These are phyloP conservation scores for Astrothelium subdiscretum DNA, from an alignment of 495 filamentous ascomycete genomes.

Conservation along the genomic window DNA sequence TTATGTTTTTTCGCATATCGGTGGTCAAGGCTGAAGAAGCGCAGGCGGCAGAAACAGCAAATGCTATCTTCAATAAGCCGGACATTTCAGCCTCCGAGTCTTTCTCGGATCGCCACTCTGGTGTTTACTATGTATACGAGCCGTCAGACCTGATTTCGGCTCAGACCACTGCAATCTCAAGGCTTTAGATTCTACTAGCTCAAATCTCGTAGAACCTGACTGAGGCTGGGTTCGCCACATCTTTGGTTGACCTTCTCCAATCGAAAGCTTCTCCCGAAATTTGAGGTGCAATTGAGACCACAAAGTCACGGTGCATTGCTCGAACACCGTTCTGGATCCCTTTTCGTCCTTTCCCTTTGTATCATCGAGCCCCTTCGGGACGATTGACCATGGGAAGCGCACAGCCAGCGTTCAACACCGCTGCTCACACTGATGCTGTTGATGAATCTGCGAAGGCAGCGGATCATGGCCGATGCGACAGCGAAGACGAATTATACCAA, in stretches of 20 bases:
- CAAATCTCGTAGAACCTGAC: background rate
- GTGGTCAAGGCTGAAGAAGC: too few species aligned
- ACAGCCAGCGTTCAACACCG: background rate
- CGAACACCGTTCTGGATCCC: background rate
- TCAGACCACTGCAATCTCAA: background rate
- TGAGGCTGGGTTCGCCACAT: too few species aligned
- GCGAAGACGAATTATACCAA: background rate
- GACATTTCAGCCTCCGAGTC: background rate
- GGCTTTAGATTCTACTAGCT: background rate
- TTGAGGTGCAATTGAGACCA: too few species aligned
- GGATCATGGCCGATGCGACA: background rate
- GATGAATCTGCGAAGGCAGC: background rate
- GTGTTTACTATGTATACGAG: background rate
- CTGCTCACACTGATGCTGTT: background rate
- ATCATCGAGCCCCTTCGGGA: background rate
- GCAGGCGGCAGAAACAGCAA: too few species aligned
- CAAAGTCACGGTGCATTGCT: background rate
- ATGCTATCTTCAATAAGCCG: background rate
- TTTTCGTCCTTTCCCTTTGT: background rate
- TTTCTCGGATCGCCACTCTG: background rate
- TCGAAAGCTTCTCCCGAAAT: too few species aligned
- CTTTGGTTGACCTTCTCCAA: background rate
- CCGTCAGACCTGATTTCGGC: background rate
- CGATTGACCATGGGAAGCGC: background rate
- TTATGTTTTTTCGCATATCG: too few species aligned